phyloP scores from a whole-genome alignment of 306 rosid species.

The Quercus rubra region DNA sequence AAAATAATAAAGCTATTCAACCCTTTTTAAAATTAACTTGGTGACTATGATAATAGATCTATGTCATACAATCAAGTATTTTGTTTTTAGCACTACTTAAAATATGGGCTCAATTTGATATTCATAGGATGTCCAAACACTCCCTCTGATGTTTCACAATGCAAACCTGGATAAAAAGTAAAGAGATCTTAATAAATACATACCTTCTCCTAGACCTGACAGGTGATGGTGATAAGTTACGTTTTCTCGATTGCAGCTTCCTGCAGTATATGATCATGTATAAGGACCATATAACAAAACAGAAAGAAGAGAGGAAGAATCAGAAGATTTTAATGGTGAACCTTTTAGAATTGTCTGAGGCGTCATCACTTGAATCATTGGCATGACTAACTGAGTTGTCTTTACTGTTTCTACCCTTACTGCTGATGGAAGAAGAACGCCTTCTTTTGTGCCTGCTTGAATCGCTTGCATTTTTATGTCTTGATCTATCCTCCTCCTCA shows the following conservation, averaged over 20 bases:
- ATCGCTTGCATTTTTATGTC: conserved; percentile 55
- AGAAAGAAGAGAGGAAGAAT: conserved; percentile 9
- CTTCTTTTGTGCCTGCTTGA: conserved; percentile 65
- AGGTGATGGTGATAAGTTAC: conserved; percentile 76
- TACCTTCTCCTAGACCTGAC: conserved; percentile 91
- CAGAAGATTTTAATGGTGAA: conserved; percentile 22
- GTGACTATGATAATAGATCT: not conserved
- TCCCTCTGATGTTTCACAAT: conserved; percentile 17
- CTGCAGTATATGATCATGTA: conserved; percentile 44
- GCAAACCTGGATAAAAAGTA: conserved; percentile 24
- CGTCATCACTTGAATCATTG: conserved; percentile 71
- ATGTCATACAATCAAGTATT: not conserved
- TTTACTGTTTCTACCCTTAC: conserved; percentile 70
- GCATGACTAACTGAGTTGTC: conserved; percentile 41
- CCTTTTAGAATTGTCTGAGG: conserved; percentile 83
- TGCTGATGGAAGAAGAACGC: conserved; percentile 67
- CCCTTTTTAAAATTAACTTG: not conserved
- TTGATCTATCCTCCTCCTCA: conserved; percentile 64
- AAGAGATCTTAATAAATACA: conserved; percentile 28
- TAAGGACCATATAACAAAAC: conserved; percentile 26
- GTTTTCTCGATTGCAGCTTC: conserved; percentile 73
- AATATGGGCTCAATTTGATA: conserved; percentile 14
- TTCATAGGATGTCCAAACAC: conserved; percentile 15
- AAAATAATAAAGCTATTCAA: not conserved
- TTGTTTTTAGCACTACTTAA: not conserved